phyloP scores from a whole-genome alignment of 2,329 filamentous ascomycete genomes.

The Dissoconium aciculare region DNA sequence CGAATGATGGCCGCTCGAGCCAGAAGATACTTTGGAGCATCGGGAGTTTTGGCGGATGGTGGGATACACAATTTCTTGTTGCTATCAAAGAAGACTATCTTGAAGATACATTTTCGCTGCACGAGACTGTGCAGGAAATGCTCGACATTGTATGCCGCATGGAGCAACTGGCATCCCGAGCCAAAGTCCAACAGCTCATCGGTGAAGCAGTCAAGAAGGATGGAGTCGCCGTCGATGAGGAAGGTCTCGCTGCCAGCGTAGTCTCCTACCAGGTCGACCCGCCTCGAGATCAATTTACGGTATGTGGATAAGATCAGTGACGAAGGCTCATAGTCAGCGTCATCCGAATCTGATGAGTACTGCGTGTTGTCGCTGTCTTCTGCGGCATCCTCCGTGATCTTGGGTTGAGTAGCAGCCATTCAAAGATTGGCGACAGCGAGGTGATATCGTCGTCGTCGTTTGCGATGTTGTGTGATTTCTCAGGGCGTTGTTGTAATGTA shows the following conservation, averaged over 20 bases:
- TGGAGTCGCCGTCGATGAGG: constrained; percentile 56
- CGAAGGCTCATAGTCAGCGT: no score
- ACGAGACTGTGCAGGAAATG: constrained; percentile 46
- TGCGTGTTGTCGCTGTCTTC: no score
- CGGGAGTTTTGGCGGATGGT: constrained; percentile 18
- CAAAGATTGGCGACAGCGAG: no score
- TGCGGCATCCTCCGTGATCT: no score
- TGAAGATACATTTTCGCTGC: constrained; percentile 53
- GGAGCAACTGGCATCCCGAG: constrained; percentile 55
- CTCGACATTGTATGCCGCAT: constrained; percentile 56
- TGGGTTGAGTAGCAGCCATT: no score
- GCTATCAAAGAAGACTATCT: constrained; percentile 53
- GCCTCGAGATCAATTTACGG: constrained; percentile 28
- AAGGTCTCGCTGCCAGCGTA: constrained; percentile 62
- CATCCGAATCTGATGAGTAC: background rate
- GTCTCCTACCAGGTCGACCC: constrained; percentile 56
- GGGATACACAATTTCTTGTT: constrained; percentile 44
- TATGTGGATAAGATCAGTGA: constrained; percentile 24
- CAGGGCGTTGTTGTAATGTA: no score
- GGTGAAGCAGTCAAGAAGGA: constrained; percentile 50
- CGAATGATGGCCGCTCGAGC: constrained; percentile 48
- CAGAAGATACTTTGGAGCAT: constrained; percentile 42
- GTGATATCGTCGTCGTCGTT: no score
- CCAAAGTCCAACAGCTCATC: constrained; percentile 49
- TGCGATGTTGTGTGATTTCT: no score